Evolutionary conservation across 2,329 filamentous ascomycete species (phyloP).

Genomic region (Cladophialophora psammophila): DNA sequence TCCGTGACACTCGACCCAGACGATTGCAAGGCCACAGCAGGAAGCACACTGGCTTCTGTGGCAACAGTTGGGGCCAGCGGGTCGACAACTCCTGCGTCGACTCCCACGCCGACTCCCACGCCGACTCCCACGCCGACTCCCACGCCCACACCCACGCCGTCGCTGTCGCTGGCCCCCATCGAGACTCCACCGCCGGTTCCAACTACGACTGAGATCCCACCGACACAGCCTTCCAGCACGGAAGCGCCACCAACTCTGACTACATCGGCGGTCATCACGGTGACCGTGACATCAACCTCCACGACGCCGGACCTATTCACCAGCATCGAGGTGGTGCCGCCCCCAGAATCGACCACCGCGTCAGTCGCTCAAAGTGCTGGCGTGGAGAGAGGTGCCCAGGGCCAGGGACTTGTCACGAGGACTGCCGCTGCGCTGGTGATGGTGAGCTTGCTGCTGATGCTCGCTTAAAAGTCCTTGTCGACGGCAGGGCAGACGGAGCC

Average conservation of each 20-base stretch:
- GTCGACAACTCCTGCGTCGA: not conserved
- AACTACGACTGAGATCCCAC: not conserved
- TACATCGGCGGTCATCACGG: not conserved
- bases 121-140: not conserved
- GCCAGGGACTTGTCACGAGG: not conserved
- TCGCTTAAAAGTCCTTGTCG: not conserved
- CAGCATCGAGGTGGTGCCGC: not conserved
- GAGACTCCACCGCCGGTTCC: not conserved
- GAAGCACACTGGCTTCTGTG: not conserved
- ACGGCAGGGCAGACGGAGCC: not conserved
- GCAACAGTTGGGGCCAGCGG: not conserved
- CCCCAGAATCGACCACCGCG: not conserved
- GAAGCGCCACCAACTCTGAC: not conserved
- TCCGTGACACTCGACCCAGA: conserved; percentile 1
- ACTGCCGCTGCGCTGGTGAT: not conserved
- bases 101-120: not conserved
- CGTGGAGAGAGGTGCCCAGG: not conserved
- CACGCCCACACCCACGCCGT: not conserved
- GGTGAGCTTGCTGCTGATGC: not conserved
- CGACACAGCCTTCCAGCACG: not conserved
- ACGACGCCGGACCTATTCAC: not conserved
- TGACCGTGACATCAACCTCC: not conserved
- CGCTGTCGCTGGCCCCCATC: not conserved
- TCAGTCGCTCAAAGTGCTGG: not conserved
- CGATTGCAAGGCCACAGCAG: conserved; percentile 3